Evolutionary conservation across 2,329 filamentous ascomycete species (phyloP).

Genomic region (Pyrenophora graminea): DNA sequence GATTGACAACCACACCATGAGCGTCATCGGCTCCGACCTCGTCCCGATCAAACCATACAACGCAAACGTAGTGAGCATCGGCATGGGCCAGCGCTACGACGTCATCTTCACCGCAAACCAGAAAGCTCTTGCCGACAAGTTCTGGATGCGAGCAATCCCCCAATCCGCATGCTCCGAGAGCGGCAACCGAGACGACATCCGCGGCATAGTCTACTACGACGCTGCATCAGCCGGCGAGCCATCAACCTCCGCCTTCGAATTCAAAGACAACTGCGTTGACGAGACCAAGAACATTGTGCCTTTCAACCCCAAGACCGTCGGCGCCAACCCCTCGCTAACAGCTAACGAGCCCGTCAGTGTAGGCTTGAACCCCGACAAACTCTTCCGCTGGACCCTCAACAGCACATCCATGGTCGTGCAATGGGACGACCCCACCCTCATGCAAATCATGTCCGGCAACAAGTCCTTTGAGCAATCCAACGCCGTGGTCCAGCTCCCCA

Average conservation of each 20-base stretch:
- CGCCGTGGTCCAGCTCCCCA: slow-evolving; percentile 30
- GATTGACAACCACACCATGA: slow-evolving; percentile 52
- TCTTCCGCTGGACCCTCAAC: slow-evolving; percentile 50
- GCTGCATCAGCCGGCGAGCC: slow-evolving; percentile 33
- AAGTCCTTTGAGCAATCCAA: slow-evolving; percentile 39
- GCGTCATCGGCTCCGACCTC: slow-evolving; percentile 50
- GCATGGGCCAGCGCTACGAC: slow-evolving; percentile 50
- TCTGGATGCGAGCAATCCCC: slow-evolving; percentile 46
- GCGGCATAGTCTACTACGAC: slow-evolving; percentile 47
- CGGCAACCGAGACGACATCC: slow-evolving; percentile 39
- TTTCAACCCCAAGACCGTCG: slow-evolving; percentile 42
- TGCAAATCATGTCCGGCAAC: slow-evolving; percentile 40
- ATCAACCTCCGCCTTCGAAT: slow-evolving; percentile 40
- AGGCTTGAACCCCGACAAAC: slow-evolving; percentile 36
- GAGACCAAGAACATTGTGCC: slow-evolving; percentile 37
- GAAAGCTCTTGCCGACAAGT: slow-evolving; percentile 36
- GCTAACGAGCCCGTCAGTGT: slow-evolving; percentile 38
- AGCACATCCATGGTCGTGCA: slow-evolving; percentile 46
- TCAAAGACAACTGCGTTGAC: slow-evolving; percentile 45
- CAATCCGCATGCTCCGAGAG: slow-evolving; percentile 47
- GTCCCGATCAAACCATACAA: slow-evolving; percentile 50
- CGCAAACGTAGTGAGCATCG: slow-evolving; percentile 46
- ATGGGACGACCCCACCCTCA: slow-evolving; percentile 47
- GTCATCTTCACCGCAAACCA: slow-evolving; percentile 41
- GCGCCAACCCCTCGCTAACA: slow-evolving; percentile 24